Evolutionary conservation across 1,284 basidiomycete species (phyloP), one percentile per base, ranked within the genome.

Genomic region (Golubevia sp.): DNA sequence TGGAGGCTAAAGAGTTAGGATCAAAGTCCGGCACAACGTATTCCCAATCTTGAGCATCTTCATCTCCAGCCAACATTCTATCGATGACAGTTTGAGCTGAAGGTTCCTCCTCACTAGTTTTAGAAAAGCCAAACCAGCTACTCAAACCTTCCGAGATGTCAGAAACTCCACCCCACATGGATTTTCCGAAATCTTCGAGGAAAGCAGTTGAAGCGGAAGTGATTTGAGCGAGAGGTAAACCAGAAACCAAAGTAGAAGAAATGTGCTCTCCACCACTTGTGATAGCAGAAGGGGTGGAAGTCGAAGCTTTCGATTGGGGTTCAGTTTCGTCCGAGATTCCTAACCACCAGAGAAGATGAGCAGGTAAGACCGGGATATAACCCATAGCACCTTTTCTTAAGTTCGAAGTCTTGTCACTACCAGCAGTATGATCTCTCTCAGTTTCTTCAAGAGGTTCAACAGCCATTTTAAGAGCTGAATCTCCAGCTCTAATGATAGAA

Each of bases 1-100:
- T 76, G 30, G 51, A 57, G 8, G 55, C 59, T 11, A 74, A 54
- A 8, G 57, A 59, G 53, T 59, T 60, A 13, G 71, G 69, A 55
- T 71, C 69, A 25, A 72, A 76, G 2, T 74, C 69, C 6, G 73
- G 73, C 18, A 70, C 66, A 3, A 62, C 65, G 55, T 70, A 74
- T 25, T 76, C 73, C 70, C 70, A 76, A 18, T 70, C 67, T 55
- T 73, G 68, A 6, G 70, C 70, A n/a, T 64, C 62, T 44, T 65
- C 63, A 20, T 49, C 62, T 44, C 38, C 38, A 44, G 38, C 38
- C 38, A 44, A 44, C 38, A 44, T 44, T 44, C 38, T 44, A 44
- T 44, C 38, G 18, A 44, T 18, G 38, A 44, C 38, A 44, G 38
- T 18, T 44, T 44, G 38, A 44, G 13, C 38, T 18, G 38, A 44